phyloP scores from a whole-genome alignment of 73 alveolate genomes.

The Urostyla sp. region DNA sequence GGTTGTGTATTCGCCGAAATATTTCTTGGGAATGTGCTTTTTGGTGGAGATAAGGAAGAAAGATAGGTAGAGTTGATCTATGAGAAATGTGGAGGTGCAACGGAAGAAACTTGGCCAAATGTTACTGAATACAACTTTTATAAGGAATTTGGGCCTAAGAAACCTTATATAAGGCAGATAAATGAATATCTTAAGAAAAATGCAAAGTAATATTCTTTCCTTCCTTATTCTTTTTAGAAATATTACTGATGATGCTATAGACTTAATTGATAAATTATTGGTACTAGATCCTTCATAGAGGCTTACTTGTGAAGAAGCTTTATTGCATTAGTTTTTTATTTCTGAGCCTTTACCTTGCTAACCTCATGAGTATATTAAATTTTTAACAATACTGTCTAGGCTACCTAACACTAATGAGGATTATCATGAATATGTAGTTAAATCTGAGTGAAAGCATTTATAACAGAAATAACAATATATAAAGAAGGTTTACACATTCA shows the following conservation, averaged over 20 bases:
- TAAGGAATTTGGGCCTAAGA: conserved; percentile 81
- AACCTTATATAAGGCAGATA: conserved; percentile 73
- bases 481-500: conserved; percentile 1
- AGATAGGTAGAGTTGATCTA: conserved; percentile 89
- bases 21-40: conserved; percentile 78
- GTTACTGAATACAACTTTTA: conserved; percentile 75
- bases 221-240: conserved; percentile 7
- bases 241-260: conserved; percentile 79
- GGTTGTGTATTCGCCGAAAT: conserved; percentile 97
- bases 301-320: conserved; percentile 85
- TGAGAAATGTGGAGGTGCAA: conserved; percentile 94
- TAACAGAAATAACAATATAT: conserved; percentile 40
- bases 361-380: conserved; percentile 50
- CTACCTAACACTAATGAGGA: conserved; percentile 88
- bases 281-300: conserved; percentile 91
- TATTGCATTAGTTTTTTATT: conserved; percentile 89
- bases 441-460: conserved; percentile 89
- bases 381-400: conserved; percentile 79
- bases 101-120: conserved; percentile 95
- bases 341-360: conserved; percentile 74
- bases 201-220: conserved; percentile 23
- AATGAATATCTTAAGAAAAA: conserved; percentile 75
- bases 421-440: conserved; percentile 92
- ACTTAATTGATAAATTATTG: conserved; percentile 86
- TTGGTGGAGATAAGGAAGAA: conserved; percentile 87